Conservation (phyloP, 192 early-diverging fungal genomes). For the Oehlia diaphana region DNA sequence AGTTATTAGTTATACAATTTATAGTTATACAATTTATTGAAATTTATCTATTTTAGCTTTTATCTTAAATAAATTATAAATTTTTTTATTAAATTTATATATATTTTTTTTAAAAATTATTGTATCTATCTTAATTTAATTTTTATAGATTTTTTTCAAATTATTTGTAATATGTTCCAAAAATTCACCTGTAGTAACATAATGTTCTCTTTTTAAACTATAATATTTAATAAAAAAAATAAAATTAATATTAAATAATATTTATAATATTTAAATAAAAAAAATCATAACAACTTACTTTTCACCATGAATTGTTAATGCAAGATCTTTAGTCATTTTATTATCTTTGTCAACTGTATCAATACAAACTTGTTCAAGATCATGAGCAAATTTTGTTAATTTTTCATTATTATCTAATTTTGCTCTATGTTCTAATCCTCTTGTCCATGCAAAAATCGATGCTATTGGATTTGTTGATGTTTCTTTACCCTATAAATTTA, state of each 20-base stretch:
- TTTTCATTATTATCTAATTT: slow-evolving; percentile 83
- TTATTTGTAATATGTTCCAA: not conserved
- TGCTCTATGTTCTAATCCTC: slow-evolving; percentile 92
- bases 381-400: slow-evolving; percentile 70
- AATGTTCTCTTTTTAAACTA: not conserved
- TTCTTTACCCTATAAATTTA: slow-evolving; percentile 61
- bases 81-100: too few species aligned
- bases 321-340: slow-evolving; percentile 95
- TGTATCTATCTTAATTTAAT: not conserved
- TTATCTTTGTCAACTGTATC: slow-evolving; percentile 79
- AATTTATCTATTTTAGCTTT: too few species aligned
- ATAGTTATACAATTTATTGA: too few species aligned
- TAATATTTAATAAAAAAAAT: not conserved
- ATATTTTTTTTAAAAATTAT: too few species aligned
- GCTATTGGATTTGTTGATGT: slow-evolving; percentile 98
- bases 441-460: slow-evolving; percentile 92
- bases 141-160: not conserved
- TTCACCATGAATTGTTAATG: slow-evolving; percentile 86
- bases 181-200: not conserved
- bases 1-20: too few species aligned
- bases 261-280: not conserved
- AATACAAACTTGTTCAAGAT: slow-evolving; percentile 86
- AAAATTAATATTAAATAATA: too few species aligned
- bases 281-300: slow-evolving; percentile 36
- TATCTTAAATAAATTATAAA: too few species aligned